Evolutionary conservation across 2,329 filamentous ascomycete genomes (phyloP).

Genomic region (Fusarium abutilonis): DNA sequence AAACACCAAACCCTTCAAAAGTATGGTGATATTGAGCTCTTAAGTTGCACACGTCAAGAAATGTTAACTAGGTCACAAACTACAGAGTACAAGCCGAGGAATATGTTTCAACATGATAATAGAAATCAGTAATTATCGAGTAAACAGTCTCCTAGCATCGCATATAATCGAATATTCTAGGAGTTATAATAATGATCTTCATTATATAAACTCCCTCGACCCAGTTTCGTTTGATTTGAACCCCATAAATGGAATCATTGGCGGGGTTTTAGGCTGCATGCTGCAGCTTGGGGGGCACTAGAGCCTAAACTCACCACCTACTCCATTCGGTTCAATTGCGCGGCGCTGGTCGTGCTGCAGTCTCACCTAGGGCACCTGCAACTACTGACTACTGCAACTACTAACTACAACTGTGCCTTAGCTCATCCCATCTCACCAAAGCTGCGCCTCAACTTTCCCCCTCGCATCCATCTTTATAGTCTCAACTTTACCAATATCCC

Average conservation of each 20-base stretch:
- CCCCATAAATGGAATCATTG: conserved; percentile 17
- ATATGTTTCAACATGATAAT: too few species aligned
- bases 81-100: too few species aligned
- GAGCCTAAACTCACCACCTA: conserved; percentile 41
- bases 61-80: too few species aligned
- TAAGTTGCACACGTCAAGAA: too few species aligned
- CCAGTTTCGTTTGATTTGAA: not conserved
- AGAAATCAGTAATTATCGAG: too few species aligned
- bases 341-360: conserved; percentile 9
- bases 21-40: too few species aligned
- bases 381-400: too few species aligned
- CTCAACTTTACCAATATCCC: conserved; percentile 21
- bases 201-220: not conserved
- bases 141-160: too few species aligned
- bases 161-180: too few species aligned
- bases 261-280: conserved; percentile 41
- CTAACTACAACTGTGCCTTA: not conserved
- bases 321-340: conserved; percentile 30
- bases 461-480: conserved; percentile 24
- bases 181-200: not conserved
- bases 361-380: too few species aligned
- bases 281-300: conserved; percentile 34
- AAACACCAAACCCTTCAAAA: too few species aligned
- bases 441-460: conserved; percentile 37
- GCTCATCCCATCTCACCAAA: not conserved